Conservation (phyloP, 441 rosid genomes). For the Eruca vesicaria region DNA sequence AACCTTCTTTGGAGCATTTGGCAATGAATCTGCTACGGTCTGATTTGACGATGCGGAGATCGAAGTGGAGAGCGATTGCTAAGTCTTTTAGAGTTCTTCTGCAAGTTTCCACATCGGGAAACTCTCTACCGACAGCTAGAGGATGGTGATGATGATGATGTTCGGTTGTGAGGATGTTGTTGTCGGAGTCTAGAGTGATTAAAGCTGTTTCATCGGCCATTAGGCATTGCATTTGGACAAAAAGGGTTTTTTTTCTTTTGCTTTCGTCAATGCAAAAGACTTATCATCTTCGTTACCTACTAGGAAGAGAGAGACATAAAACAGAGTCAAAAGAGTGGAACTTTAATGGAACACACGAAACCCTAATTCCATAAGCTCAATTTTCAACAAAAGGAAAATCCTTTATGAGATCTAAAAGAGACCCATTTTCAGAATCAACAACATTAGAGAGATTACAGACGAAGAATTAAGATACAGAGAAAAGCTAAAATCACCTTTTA, state of each 20-base stretch:
- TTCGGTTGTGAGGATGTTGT: conserved; percentile 42
- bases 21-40: conserved; percentile 96
- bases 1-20: conserved; percentile 96
- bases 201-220: conserved; percentile 61
- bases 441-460: not conserved
- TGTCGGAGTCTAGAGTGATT: conserved; percentile 51
- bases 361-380: conserved; percentile 22
- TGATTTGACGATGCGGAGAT: conserved; percentile 92
- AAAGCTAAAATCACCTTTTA: conserved; percentile 19
- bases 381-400: not conserved
- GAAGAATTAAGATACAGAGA: conserved; percentile 4
- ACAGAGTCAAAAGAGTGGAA: not conserved
- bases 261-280: conserved; percentile 20
- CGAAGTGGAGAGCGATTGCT: conserved; percentile 90
- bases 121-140: conserved; percentile 81
- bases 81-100: conserved; percentile 88
- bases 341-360: not conserved
- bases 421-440: conserved; percentile 22
- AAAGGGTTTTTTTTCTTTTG: not conserved
- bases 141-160: conserved; percentile 27
- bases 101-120: conserved; percentile 95
- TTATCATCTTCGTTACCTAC: conserved; percentile 1
- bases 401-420: not conserved
- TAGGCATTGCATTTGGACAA: conserved; percentile 30
- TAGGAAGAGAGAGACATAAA: not conserved